A percentile compares a stretch with the other conserved stretches of the same genome.
Evolutionary conservation across 106 monocot genomes (phyloP).

Genomic region (Dendrobium officinale): DNA sequence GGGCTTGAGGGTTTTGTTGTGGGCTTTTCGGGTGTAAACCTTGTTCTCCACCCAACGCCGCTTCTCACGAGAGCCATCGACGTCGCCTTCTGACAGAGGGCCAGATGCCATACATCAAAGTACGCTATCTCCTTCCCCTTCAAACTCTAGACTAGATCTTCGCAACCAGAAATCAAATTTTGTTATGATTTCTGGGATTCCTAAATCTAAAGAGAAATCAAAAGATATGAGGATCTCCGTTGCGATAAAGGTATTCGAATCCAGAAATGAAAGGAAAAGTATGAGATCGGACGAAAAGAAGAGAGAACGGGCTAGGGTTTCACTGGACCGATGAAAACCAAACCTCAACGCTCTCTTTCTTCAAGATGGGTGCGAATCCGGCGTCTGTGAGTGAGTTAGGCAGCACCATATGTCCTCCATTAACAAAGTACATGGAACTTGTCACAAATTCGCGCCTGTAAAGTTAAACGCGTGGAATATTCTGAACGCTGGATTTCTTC

Average conservation of each 20-base stretch:
- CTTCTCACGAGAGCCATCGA: slow-evolving; percentile 30
- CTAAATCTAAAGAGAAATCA: not conserved
- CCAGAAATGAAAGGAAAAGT: not conserved
- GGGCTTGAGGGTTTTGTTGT: slow-evolving; percentile 24
- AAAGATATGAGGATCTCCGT: not conserved
- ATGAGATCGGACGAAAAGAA: not conserved
- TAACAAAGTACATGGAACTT: too few relatives aligned
- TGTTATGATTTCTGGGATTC: not conserved
- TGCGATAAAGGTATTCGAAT: not conserved
- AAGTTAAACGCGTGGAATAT: too few relatives aligned
- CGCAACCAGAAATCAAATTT: not conserved
- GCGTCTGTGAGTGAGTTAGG: too few relatives aligned
- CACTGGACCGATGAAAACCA: not conserved
- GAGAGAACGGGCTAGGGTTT: not conserved
- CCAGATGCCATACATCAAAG: slow-evolving; percentile 45
- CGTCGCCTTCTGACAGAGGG: slow-evolving; percentile 26
- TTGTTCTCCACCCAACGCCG: slow-evolving; percentile 49
- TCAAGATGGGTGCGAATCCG: too few relatives aligned
- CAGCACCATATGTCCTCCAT: too few relatives aligned
- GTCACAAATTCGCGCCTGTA: too few relatives aligned
- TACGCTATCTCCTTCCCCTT: not conserved
- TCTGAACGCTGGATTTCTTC: too few relatives aligned
- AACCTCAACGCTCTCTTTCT: not conserved
- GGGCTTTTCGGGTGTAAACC: slow-evolving; percentile 56
- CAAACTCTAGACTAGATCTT: not conserved